Evolutionary conservation across 1,139 yeast genomes (phyloP), one percentile per base, ranked within the genome.

Genomic region (Candida dubliniensis): DNA sequence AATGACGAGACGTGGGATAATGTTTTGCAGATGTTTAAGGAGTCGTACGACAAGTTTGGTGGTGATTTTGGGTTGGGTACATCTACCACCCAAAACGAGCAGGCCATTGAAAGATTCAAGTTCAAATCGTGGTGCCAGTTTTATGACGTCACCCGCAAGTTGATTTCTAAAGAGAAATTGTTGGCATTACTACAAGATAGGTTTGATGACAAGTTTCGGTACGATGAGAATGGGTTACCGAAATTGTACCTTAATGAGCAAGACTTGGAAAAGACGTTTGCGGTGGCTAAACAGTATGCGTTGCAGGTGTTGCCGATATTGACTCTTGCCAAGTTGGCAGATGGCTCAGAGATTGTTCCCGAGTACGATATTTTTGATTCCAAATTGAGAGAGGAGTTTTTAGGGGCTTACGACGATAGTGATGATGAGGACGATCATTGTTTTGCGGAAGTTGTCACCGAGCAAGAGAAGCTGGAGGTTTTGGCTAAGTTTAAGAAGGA

Each of bases 181-280:
- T 70, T 82, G 2, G 69, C 70, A 39, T 70, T 84, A 25, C 61
- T 86, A 56, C 81, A 84, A 60, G 87, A 82, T 43, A 69, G 79
- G 49, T 93, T 93, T 66, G 98, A 91, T 56, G 88, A 84, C 47
- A 71, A 69, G 44, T 93, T 93, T 68, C 76, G 95, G 54, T 93
- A 87, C 61, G 96, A 90, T 62, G 82, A 77, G 38, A 77, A 83
- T 50, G 96, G 95, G 4, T 67, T 89, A 34, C 99, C 99, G 6
- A 77, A 81, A 42, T 74, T 91, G 39, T 93, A 96, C 85, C 83
- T 81, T 51, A 82, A 82, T 46, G 79, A 84, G 34, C 74, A 72
- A 36, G 96, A 91, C 56, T 78, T 93, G 45, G 96, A 90, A 48
- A 64, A 67, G 2, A 77, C 77, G 25, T 91, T 82, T 56, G 71